Base-by-base conservation (phyloP, 768 basidiomycete genomes). In the Leccinum broughii region DNA sequence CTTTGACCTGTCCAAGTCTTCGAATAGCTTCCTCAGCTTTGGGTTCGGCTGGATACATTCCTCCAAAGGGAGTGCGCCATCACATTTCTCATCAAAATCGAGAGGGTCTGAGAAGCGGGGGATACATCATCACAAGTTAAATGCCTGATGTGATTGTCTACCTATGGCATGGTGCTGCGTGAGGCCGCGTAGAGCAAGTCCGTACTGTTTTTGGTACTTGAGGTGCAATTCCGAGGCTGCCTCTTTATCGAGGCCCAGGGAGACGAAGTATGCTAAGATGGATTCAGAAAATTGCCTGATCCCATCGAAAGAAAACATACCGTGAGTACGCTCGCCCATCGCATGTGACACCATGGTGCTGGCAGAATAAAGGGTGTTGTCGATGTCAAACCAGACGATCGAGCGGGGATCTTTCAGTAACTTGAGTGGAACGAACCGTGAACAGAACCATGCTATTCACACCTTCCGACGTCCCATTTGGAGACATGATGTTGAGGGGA, bases 321-420 rank as follows among this genome's bases (percentile, higher is more conserved):
- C 84, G 66, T 92, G 90, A 54, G 93, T 93, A 55, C 85, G 83
- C 61, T 85, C 73, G 13, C 87, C 86, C 93, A 95, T 93, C 17
- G 83, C 86, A 62, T 89, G 84, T 4, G 87, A 85, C 55, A 94
- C 90, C 71, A 81, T 85, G 20, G 85, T 78, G 65, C 82, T 87
- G 1, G 89, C 84, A 8, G 91, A 90, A 72, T 94, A 95, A 15
- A 95, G 80, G 3, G 92, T 93, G 67, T 95, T 93, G 74, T 94
- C 93, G 60, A 94, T 91, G 69, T 93, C 92, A 61, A 94, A 85
- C 83, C 87, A 93, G 54, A 92, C 79, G 53, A 92, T 75, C 62
- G 73, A 73, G 14, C 86, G 83, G 41, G 83, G 80, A 78, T 90
- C 89, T 72, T 62, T 60, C 39, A 26, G 11, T 13, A 14, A 34